Evolutionary conservation across 75 land plant genomes (phyloP), one percentile per base, ranked within the genome.

Genomic region (Picea sitchensis): DNA sequence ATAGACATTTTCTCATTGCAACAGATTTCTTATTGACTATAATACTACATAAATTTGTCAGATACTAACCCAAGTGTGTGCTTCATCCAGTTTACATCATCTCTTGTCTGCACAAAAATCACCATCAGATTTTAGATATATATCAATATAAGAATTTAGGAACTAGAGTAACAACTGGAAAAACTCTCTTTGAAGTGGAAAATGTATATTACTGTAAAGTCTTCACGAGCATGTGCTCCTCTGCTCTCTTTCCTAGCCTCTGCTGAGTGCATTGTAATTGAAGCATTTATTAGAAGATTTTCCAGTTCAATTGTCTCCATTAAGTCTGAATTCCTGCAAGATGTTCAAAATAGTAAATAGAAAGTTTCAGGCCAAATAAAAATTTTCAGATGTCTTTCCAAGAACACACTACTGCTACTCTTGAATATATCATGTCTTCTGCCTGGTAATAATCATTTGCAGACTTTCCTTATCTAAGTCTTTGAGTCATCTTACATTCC

Each of bases 221-320:
- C 99, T 89, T 98, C 99, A 79, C 99, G 99, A 17, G 99, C 99
- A 90, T 98, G 98, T 36, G 99, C 98, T 73, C 99, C 99, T 81
- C 99, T 89, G 82, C 99, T 98, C 77, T 98, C 99, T 82, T 98
- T 93, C 74, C 99, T 86, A 47, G 99, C 99, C 80, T 95, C 99
- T 68, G 99, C 99, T 79, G 99, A 98, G 80, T 98, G 92, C 99
- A 98, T 98, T 59, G 99, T 98, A 69, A 98, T 90, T 61, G 87
- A 88, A 9, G 99, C 99, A 88, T 93, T 98, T 68, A 98, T 98
- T 79, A 98, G 84, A 82, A 98, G 92, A 80, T 98, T 98, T 85
- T 98, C 98, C 79, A 98, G 84, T 83, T 98, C 99, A 41, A 98
- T 83, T 21, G 99, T 95, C 86, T 98, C 99, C 26, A 88, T 93